Evolutionary conservation across 352 stramenopile species (phyloP), one percentile per base, ranked within the genome.

Genomic region (Phytophthora fragariae): DNA sequence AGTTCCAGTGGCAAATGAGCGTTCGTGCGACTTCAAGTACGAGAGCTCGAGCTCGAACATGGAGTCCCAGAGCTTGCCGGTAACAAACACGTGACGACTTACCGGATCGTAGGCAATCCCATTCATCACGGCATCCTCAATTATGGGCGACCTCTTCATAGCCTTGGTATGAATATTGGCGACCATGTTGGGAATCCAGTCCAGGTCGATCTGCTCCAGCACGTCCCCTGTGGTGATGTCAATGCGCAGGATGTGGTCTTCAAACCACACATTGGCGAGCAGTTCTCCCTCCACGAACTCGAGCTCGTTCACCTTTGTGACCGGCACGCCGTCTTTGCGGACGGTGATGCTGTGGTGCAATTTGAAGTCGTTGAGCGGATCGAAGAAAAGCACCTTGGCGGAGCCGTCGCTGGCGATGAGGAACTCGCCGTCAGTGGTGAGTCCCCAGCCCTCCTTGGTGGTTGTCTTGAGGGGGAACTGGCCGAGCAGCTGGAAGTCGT

Each of bases 361-460:
- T 55, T 79, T 72, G 57, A 95, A 92, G 8, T 81, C 75, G 15
- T 81, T 62, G 12, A 41, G 57, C 12, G 88, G 89, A 62, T 97
- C 89, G 64, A 85, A 93, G 76, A 97, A 97, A 69, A 84, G 79
- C 57, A 97, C 79, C 15, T 68, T 83, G 24, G 86, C 64, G 8
- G 86, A 96, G 19, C 92, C 91, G 76, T 97, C 92, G 68, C 90
- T 97, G 12, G 92, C 89, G 54, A 97, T 93, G 15, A 97, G 77
- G 49, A 89, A 83, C 57, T 85, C 62, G 9, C 87, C 88, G 65
- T 97, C 89, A 12, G 85, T 94, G 3, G 90, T 93, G 66, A 97
- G 89, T 53, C 92, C 92, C 92, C 92, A 97, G 62, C 92, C 92
- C 85, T 97, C 88, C n/a, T 83, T 86, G 10, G 83, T 97, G 46